Base-by-base conservation (phyloP, 2,329 filamentous ascomycete genomes). In the Talaromyces verruculosus region DNA sequence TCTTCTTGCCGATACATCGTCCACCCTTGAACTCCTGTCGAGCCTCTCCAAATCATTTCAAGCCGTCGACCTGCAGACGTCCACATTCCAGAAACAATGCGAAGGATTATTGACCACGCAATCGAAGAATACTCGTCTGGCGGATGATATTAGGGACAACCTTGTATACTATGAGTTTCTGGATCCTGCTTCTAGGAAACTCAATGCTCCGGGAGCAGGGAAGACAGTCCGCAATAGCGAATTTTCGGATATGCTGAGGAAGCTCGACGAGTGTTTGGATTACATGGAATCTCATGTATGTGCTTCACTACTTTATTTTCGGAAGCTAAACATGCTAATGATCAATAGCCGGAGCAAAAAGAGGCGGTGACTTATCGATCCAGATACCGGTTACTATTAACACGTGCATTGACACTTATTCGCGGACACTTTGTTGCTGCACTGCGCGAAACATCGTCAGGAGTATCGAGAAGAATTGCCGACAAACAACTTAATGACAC, bases 111-210 rank as follows among this genome's bases (percentile, higher is more conserved):
- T 98, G 35, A 83, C 86, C 1, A 93, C 97, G 72, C 93, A 98
- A 79, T 87, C 85, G 71, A 88, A 91, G 28, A 84, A 97, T 47
- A 88, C 91, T 68, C 86, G 85, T 69, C 84, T 99, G 49, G 92
- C 93, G 2, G 88, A 96, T 70, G 89, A 93, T 66, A 90, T 99
- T 65, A 90, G 91, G 30, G 91, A 91, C 28, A 96, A 97, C 71
- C 82, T 97, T n/a, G 89, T 93, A 74, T 97, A 96, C 78, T 99
- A 99, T 77, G 88, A 91, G 22, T 97, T 97, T 74, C 85, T 99
- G 5, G 95, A 99, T 69, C 93, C 90, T 57, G 93, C 94, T 67
- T 97, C 93, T 0, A 87, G 93, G 64, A 87, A 93, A 15, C 86
- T 99, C 66, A 98, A 98, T 81, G 93, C 93, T 0, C 93, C 95